These are phyloP conservation scores for Shiraia sp. DNA, from an alignment of 2,329 filamentous ascomycete species.

Conservation along the genomic window DNA sequence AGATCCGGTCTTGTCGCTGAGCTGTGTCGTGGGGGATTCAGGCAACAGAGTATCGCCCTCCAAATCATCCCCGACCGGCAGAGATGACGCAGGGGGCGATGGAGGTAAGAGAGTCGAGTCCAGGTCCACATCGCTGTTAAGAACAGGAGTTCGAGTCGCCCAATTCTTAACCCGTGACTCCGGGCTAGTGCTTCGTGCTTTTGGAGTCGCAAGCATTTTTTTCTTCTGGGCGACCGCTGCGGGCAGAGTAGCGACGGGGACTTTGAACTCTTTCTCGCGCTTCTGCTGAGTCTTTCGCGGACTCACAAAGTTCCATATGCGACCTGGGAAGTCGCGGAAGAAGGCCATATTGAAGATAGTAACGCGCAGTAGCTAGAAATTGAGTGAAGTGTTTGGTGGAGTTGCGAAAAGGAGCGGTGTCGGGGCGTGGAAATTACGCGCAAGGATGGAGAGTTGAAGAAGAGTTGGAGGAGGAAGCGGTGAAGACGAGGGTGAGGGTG, in stretches of 20 bases:
- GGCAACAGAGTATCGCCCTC: constrained; percentile 38
- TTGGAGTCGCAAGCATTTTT: constrained; percentile 4
- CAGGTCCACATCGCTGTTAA: constrained; percentile 21
- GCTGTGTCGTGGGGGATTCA: constrained; percentile 8
- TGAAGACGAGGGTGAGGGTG: constrained; percentile 22
- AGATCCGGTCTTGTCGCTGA: constrained; percentile 8
- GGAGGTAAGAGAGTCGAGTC: constrained; percentile 32
- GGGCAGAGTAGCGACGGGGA: constrained; percentile 27
- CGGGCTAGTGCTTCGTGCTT: constrained; percentile 39
- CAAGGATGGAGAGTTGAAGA: background rate
- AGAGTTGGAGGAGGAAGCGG: constrained; percentile 4
- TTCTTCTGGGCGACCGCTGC: constrained; percentile 5
- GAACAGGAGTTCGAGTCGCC: constrained; percentile 26
- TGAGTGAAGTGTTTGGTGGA: background rate
- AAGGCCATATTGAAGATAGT: constrained; percentile 31
- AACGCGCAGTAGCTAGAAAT: background rate
- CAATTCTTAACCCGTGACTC: constrained; percentile 28
- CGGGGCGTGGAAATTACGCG: background rate
- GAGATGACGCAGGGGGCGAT: constrained; percentile 35
- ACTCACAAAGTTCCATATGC: constrained; percentile 49
- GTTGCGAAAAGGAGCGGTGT: constrained; percentile 3
- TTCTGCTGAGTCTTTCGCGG: constrained; percentile 46
- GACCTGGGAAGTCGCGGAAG: constrained; percentile 38
- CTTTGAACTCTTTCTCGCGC: constrained; percentile 45
- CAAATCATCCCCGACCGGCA: constrained; percentile 24